Base-by-base conservation (phyloP, 2,329 filamentous ascomycete species). In the Onygenales sp. region DNA sequence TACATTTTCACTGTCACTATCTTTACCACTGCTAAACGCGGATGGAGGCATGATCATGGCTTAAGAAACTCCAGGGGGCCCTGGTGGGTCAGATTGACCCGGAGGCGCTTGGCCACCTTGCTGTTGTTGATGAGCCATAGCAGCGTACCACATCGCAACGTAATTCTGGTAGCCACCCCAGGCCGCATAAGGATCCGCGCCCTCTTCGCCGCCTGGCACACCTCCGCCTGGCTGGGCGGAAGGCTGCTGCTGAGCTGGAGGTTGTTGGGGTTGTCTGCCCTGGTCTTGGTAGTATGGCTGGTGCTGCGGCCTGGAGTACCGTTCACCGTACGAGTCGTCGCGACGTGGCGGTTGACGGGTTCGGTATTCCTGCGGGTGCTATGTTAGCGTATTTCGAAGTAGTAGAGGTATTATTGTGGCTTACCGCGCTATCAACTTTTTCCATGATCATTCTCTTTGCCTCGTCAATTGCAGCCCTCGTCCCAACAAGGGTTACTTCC, bases 381-480 rank as follows among this genome's bases (percentile, higher is more conserved):
- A 47, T 10, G 36, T 11, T 31, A 27, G 7, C 36, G 10, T 2
- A 53, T 17, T 13, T 27, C 21, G 21, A 27, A 27, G 21, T 5
- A 27, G 21, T 10, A 3, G 9, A 17, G 6, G 17, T 11, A 33
- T 49, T n/a, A 7, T 5, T 46, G 38, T 27, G 13, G 80, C 85
- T 73, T 81, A 91, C 85, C 68, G 92, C 89, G 65, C 88, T 86
- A 57, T 95, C 89, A 48, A 95, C 89, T 72, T 95, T 95, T 61
- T 95, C 90, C 68, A 89, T 87, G 57, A 95, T 95, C 43, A 88
- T 87, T 61, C 78, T 78, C 74, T 94, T 94, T 38, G 91, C 91
- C 59, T 83, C 81, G 51, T 82, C 82, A 64, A 95, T 93, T 52
- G 87, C 83, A 61, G 89, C 85, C 44, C 81, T 81, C 39, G 80